Conservation (phyloP, 768 basidiomycete species). For the Pholiota microspora region DNA sequence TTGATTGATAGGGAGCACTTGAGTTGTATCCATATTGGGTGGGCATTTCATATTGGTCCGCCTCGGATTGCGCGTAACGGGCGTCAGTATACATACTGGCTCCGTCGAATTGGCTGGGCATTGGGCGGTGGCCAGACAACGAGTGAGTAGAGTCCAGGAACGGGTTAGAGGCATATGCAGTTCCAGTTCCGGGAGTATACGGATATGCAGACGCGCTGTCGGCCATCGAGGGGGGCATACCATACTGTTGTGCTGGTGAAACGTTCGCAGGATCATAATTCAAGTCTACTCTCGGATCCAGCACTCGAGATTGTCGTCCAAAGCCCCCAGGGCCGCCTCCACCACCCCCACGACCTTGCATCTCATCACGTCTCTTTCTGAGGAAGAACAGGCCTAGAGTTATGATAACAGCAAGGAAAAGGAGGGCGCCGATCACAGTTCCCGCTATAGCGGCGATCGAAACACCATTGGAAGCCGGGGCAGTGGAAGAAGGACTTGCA, state of each 20-base stretch:
- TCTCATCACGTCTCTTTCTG: constrained; percentile 28
- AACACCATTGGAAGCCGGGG: constrained; percentile 20
- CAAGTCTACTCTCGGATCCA: constrained; percentile 38
- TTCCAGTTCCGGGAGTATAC: constrained; percentile 21
- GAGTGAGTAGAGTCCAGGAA: constrained; percentile 25
- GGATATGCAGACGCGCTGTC: constrained; percentile 16
- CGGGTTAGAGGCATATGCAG: constrained; percentile 22
- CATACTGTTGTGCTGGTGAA: constrained; percentile 9
- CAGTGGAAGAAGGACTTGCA: background rate
- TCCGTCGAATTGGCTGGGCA: constrained; percentile 8
- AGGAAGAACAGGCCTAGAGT: constrained; percentile 54
- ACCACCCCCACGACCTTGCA: background rate
- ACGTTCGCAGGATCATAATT: constrained; percentile 28
- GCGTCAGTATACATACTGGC: constrained; percentile 9
- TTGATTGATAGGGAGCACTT: background rate
- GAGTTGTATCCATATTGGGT: constrained; percentile 1
- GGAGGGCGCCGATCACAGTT: constrained; percentile 49
- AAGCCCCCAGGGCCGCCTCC: background rate
- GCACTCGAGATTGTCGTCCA: constrained; percentile 27
- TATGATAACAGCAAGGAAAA: constrained; percentile 51
- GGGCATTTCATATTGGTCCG: background rate
- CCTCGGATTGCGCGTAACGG: constrained; percentile 3
- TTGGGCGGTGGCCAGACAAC: constrained; percentile 10
- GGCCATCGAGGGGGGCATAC: constrained; percentile 11
- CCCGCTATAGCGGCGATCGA: constrained; percentile 49